Evolutionary conservation across 2,329 filamentous ascomycete species (phyloP), one percentile per base, ranked within the genome.

Genomic region (Zymoseptoria ardabiliae): DNA sequence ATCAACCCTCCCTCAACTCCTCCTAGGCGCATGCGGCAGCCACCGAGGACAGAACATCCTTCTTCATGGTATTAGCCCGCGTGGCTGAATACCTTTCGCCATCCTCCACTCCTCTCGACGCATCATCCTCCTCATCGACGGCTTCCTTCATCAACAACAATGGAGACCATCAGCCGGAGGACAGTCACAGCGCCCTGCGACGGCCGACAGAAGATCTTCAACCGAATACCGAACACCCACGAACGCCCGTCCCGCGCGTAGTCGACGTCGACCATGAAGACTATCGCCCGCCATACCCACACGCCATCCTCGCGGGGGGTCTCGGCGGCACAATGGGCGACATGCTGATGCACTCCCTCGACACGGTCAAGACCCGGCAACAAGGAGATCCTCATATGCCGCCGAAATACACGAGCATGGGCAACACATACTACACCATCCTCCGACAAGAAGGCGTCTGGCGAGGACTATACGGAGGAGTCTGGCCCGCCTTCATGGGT

Each of bases 271-370:
- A 77, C 59, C 64, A 72, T 28, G 77, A 78, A 61, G 74, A 75
- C 50, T 74, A 73, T 57, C 73, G 78, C 50, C 77, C 78, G 57
- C 77, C 78, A 2, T 81, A 79, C 62, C 63, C 78, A 25, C 78
- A 81, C 72, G 78, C 89, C 73, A 99, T 97, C 92, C 81, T 99
- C 70, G 94, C 94, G 35, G 94, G 94, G 71, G 94, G 93, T 61
- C 80, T 95, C 56, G 94, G 95, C 71, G 94, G 94, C 56, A 92
- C 90, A 17, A 95, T 89, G 58, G 94, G 95, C 60, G 94, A 99
- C 75, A 89, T 99, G 83, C 80, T 99, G 66, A 99, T 99, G 94
- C 94, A 99, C 78, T 97, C 93, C 52, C 83, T 99, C 71, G 94
- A 99, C 75, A 99, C 94, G 0, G 94, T 99, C 69, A 99, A 99